Evolutionary conservation across 345 rosid species (phyloP), one percentile per base, ranked within the genome.

Genomic region (Acer negundo): DNA sequence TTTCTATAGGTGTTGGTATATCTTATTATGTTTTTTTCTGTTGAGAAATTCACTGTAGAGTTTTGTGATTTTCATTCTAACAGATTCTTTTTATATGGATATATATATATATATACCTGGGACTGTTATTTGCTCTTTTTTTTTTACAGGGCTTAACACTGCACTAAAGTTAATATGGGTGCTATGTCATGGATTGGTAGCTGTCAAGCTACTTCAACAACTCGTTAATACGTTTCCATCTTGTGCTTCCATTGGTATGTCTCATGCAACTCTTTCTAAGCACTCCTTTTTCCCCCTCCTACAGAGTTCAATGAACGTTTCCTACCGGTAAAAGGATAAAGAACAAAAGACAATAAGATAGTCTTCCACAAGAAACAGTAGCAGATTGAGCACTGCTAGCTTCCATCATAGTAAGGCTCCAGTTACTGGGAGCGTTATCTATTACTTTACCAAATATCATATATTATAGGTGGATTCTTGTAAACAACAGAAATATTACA

Each of bases 201-300:
- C 93, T 23, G 91, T 91, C 76, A 83, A 80, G 62, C 79, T 94
- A 47, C 84, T 91, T 84, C 93, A 80, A 80, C 95, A 90, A 84
- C 84, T 92, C 72, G 90, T 96, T 72, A 55, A 79, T 71, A 85
- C 91, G 6, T 96, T 96, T 74, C 94, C 97, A 15, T 87, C 85
- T 75, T 94, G 97, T 83, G 91, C 95, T 77, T 96, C 97, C 31
- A 84, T 96, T n/a, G 98, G 99, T 96, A 84, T 79, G 83, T 82
- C n/a, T 79, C 24, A 20, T 70, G 62, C 69, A 73, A 62, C 66
- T 46, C 16, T 47, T 74, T 70, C 70, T 13, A 64, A 49, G 12
- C 66, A 62, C 74, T 56, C 11, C 59, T 35, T 75, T 13, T 38
- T 4, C 46, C 19, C 22, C 58, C 9, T 1, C 23, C 7, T 59